Evolutionary conservation across 208 protist genomes (phyloP).

Genomic region (Tritrichomonas musculus): DNA sequence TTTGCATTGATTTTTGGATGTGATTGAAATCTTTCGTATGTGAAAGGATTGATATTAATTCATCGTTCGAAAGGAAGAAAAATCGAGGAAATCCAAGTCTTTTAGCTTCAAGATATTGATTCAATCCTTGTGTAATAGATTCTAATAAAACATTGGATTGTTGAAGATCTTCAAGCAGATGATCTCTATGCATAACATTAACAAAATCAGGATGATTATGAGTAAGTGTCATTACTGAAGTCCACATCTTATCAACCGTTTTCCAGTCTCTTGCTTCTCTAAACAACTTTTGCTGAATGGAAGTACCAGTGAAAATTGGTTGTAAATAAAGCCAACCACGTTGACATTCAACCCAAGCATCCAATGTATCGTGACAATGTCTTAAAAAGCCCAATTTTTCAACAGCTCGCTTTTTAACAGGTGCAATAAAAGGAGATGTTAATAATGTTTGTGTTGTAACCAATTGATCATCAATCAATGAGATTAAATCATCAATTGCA

Average conservation of each 20-base stretch:
- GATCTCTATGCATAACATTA: slow-evolving; percentile 72
- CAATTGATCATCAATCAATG: slow-evolving; percentile 38
- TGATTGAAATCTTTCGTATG: slow-evolving; percentile 83
- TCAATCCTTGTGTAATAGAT: slow-evolving; percentile 69
- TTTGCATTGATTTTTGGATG: slow-evolving; percentile 88
- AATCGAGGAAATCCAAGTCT: slow-evolving; percentile 67
- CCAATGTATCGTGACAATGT: slow-evolving; percentile 52
- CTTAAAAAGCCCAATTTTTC: slow-evolving; percentile 49
- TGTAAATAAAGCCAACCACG: slow-evolving; percentile 94
- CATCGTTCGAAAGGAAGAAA: slow-evolving; percentile 87
- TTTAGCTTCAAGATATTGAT: slow-evolving; percentile 73
- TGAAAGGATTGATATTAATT: slow-evolving; percentile 91
- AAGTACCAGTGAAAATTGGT: slow-evolving; percentile 88
- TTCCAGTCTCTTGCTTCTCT: slow-evolving; percentile 69
- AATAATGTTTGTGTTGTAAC: slow-evolving; percentile 38
- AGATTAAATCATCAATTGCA: slow-evolving; percentile 36
- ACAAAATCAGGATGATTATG: slow-evolving; percentile 64
- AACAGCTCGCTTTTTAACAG: slow-evolving; percentile 48
- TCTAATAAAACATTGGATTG: slow-evolving; percentile 69
- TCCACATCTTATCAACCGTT: slow-evolving; percentile 52
- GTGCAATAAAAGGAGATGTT: slow-evolving; percentile 63
- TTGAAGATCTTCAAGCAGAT: slow-evolving; percentile 70
- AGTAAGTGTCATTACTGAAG: slow-evolving; percentile 49
- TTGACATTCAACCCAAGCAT: slow-evolving; percentile 64
- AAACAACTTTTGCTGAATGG: slow-evolving; percentile 87